Base-by-base conservation (phyloP, 208 protist genomes). In the Wallacemonas sp. region DNA sequence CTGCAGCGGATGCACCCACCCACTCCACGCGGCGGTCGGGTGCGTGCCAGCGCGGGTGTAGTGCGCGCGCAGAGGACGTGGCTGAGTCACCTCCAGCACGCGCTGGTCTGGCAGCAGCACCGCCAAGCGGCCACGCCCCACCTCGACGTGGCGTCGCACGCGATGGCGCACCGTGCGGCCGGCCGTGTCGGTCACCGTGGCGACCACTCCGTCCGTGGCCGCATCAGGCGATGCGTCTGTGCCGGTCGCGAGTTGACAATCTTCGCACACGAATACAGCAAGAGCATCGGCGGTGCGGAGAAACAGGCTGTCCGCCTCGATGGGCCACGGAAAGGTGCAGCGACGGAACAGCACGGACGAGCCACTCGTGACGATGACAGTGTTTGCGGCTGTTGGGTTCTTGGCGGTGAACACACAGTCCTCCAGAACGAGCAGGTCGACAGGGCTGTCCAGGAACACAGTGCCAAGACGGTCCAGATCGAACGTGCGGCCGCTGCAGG, bases 331-430 rank as follows among this genome's bases (percentile, higher is more conserved):
- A 66, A 85, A 93, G 52, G 41, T 39, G 54, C 82, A 88, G 39
- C 61, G 61, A 0, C 67, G 70, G 65, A 93, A 90, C 47, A 80
- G 65, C 16, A 83, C 87, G 43, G 76, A 63, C 2, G 74, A 86
- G 36, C 61, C 65, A n/a, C 48, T 29, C 27, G 67, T 71, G 1
- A 87, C 67, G 11, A 87, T 64, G 4, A 87, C 23, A 34, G 26
- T 12, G 0, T 0, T 62, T 2, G 60, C 23, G 5, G 26, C 14
- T 9, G 29, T 16, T 5, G 21, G n/a, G 21, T 14, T 0, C 14
- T 9, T 2, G 1, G 65, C 46, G 33, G 61, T 34, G 70, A 92
- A 89, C 12, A 41, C 65, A 60, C 86, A 92, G 38, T 64, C 55
- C 34, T 86, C 76, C 16, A 89, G 63, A 4, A 80, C 24, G 21